Evolutionary conservation across 495 filamentous ascomycete species (phyloP), one percentile per base, ranked within the genome.

Genomic region (Annulohypoxylon moriforme): DNA sequence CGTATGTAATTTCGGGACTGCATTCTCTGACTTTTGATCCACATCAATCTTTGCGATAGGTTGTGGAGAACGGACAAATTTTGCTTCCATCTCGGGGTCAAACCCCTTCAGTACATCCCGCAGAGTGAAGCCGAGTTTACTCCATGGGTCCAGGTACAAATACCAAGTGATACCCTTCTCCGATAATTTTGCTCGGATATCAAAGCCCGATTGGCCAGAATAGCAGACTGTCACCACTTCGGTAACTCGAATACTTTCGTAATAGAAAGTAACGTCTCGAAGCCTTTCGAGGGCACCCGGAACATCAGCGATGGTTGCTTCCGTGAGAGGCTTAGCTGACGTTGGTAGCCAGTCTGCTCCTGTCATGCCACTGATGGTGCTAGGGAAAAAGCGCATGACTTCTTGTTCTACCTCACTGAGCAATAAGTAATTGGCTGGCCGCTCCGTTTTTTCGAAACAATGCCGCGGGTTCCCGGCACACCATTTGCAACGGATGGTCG

Each of bases 381-480:
- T 50, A 14, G 76, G 76, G 8, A 77, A 72, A 34, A 27, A 62
- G 0, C 25, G 16, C 73, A 77, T 76, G 5, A 74, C 4, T 1
- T 18, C 29, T n/a, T 60, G 63, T 24, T 67, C 63, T 1, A 74
- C 71, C 40, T 73, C 66, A 13, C 16, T 34, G 18, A 73, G 44
- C 18, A 68, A 14, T 7, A 63, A 31, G 49, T 58, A 69, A n/a
- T 66, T 8, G 0, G 13, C 8, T 16, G 71, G 71, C 4, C 71
- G 53, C 42, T 20, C 0, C 0, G 25, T 40, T 0, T 22, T 8
- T 9, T 22, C 29, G 16, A 80, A 78, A 1, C 60, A 20, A 49
- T 84, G 81, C 5, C 9, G 13, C 0, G 81, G 81, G 38, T 82
- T 82, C 1, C 81, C 77, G 20, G 67, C 52, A 59, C 81, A 84